These are phyloP conservation scores for Halocafeteria seosinensis DNA, from an alignment of 108 stramenopile species.

Conservation along the genomic window DNA sequence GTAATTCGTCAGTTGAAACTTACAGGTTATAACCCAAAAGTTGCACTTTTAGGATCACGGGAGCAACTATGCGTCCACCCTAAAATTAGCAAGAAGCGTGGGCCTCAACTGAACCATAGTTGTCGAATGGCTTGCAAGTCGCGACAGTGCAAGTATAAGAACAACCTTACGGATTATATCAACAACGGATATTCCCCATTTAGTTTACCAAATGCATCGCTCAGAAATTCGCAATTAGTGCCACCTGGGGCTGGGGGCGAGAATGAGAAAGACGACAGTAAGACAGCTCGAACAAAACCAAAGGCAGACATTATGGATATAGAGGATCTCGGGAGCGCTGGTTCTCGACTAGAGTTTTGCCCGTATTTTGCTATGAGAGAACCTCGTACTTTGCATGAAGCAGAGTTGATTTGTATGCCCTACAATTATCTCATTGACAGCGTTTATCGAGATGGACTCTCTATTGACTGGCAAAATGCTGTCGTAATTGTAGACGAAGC, in stretches of 20 bases:
- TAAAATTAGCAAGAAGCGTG: not conserved
- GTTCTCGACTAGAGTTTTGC: slow-evolving; percentile 56
- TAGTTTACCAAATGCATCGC: not conserved
- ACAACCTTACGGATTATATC: not conserved
- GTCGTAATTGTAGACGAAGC: slow-evolving; percentile 94
- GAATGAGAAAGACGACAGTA: not conserved
- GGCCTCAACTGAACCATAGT: not conserved
- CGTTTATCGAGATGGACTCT: slow-evolving; percentile 47
- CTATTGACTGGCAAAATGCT: slow-evolving; percentile 58
- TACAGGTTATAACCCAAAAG: slow-evolving; percentile 71
- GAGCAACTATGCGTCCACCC: slow-evolving; percentile 93
- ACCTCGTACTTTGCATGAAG: slow-evolving; percentile 38
- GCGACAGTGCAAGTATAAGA: not conserved
- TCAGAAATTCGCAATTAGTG: not conserved
- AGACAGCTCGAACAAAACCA: not conserved
- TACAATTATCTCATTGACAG: slow-evolving; percentile 96
- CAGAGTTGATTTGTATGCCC: slow-evolving; percentile 80
- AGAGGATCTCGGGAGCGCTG: slow-evolving; percentile 70
- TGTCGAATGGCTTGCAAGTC: not conserved
- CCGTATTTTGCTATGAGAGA: slow-evolving; percentile 75
- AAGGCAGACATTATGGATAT: slow-evolving; percentile 49
- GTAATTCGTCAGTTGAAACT: slow-evolving; percentile 74
- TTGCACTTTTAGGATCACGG: slow-evolving; percentile 72
- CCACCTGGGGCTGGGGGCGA: not conserved
- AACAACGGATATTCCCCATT: not conserved